Conservation (phyloP, 192 early-diverging fungal species). For the Chytriomyces hyalinus region DNA sequence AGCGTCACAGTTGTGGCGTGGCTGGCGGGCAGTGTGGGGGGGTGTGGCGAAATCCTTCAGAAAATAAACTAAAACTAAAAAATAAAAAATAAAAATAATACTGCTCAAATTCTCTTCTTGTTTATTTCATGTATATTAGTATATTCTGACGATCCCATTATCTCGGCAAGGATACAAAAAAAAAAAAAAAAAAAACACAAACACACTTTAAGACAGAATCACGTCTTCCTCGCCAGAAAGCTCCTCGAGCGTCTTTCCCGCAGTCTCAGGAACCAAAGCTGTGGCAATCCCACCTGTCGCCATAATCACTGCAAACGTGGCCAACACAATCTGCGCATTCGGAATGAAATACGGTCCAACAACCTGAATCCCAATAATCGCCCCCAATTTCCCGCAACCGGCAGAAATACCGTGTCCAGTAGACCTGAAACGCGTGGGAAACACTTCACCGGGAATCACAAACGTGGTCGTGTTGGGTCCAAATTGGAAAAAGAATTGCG, state of each 20-base stretch:
- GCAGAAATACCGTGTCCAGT: conserved; percentile 82
- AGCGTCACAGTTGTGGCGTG: no score
- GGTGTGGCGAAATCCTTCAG: no score
- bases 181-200: no score
- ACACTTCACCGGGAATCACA: conserved; percentile 73
- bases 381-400: conserved; percentile 77
- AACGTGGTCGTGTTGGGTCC: conserved; percentile 93
- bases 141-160: no score
- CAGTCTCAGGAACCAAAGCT: conserved; percentile 78
- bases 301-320: conserved; percentile 44
- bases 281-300: conserved; percentile 69
- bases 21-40: no score
- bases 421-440: conserved; percentile 77
- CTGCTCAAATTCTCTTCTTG: no score
- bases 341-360: conserved; percentile 49
- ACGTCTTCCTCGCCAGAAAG: conserved; percentile 40
- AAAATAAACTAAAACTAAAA: no score
- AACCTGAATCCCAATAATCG: conserved; percentile 63
- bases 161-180: no score
- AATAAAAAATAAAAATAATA: no score
- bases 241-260: conserved; percentile 79
- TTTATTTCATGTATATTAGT: no score
- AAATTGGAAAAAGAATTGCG: conserved; percentile 84
- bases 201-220: background rate
- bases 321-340: conserved; percentile 29